A percentile compares a stretch with the other conserved stretches of the same genome.
phyloP scores from a whole-genome alignment of 75 land plant species.

The Cupressus sempervirens region DNA sequence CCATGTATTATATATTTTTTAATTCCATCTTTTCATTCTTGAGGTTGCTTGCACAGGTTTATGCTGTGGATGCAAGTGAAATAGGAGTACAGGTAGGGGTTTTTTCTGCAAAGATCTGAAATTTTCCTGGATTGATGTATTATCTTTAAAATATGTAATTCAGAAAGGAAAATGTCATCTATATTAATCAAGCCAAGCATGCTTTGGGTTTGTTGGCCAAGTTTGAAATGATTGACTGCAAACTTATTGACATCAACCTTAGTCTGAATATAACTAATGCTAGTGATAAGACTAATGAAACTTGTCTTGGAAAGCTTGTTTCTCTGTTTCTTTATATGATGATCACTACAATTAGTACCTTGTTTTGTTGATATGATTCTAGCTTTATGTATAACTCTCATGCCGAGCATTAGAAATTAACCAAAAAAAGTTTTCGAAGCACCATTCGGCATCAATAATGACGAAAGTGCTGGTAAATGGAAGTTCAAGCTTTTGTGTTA shows the following conservation, averaged over 20 bases:
- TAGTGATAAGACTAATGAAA: not conserved
- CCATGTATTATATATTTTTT: not conserved
- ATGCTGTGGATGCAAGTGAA: slow-evolving; percentile 98
- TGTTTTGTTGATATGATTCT: not conserved
- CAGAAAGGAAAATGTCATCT: not conserved
- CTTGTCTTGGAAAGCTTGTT: not conserved
- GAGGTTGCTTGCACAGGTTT: slow-evolving; percentile 54
- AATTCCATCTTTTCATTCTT: not conserved
- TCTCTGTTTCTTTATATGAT: not conserved
- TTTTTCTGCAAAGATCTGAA: not conserved
- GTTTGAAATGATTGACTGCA: not conserved
- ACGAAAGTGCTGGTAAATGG: not conserved
- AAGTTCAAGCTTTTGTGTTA: not conserved
- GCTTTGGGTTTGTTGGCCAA: not conserved
- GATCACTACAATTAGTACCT: not conserved
- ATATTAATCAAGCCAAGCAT: not conserved
- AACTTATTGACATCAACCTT: not conserved
- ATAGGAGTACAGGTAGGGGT: slow-evolving; percentile 86
- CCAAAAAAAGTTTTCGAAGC: not conserved
- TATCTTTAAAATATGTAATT: not conserved
- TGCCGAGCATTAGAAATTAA: not conserved
- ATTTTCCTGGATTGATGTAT: not conserved
- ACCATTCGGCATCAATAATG: not conserved
- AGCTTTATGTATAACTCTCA: not conserved
- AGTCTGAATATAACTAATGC: not conserved